Base-by-base conservation (phyloP, 2,329 filamentous ascomycete genomes). In the Talaromyces amestolkiae region DNA sequence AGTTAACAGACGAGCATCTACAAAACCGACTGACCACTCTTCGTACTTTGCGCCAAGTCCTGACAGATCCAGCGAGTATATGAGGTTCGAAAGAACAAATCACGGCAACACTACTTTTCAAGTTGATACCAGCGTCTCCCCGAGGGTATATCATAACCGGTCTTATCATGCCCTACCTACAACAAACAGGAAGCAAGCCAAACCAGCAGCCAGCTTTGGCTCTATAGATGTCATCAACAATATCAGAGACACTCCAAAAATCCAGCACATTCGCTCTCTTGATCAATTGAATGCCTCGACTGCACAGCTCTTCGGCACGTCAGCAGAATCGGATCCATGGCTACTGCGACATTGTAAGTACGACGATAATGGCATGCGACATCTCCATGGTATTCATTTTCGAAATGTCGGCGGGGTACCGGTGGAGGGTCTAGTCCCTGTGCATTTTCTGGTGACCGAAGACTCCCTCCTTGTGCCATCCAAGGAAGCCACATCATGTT, bases 371-470 rank as follows among this genome's bases (percentile, higher is more conserved):
- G 76, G 76, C 0, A 71, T 78, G 64, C 72, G 74, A 9, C 70
- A 70, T 24, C 76, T 78, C 33, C 73, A 77, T 65, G 75, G 74
- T 59, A 69, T 78, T 9, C 75, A 77, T 63, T 73, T 76, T 62
- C 75, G 77, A n/a, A 76, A 78, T 66, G 76, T 74, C 5, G 77
- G 76, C 2, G 76, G 76, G 9, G 74, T 78, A 19, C 76, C 75
- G 0, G 74, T 72, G 1, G 67, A 68, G 1, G 74, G 76, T 7
- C 70, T 72, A 62, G 76, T 78, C 5, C 77, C 77, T 1, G 70
- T 77, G 2, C 76, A 64, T 64, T 66, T 66, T 24, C 56, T 66
- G 17, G 41, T 64, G 31, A 64, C 65, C 31, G 61, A 63, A 17
- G 62, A 64, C 49, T 37, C 56, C 11, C 61, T 64, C 17, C 43